Base-by-base conservation (phyloP, 257 asterid species). In the Striga asiatica region DNA sequence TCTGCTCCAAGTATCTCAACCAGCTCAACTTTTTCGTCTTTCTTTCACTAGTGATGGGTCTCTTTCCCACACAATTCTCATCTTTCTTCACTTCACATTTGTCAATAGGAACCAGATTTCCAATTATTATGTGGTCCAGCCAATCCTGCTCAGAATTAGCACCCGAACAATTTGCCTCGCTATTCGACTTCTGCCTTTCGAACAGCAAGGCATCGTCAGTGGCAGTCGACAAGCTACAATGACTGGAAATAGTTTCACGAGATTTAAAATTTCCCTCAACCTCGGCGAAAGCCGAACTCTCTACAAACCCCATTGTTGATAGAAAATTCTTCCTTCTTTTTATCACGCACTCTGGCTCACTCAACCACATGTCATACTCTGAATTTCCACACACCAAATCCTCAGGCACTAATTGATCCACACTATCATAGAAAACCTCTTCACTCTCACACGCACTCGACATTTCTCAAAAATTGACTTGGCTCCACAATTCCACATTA, bases 401-500 rank as follows among this genome's bases (percentile, higher is more conserved):
- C 20, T 54, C 71, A 17, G 25, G 24, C 23, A 2, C 61, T 41
- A 78, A 65, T 20, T 58, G 61, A 17, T 89, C 87, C 3, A 24
- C 48, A 2, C 84, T 22, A 65, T 83, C 96, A 66, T 81, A 83
- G 85, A 85, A 85, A 38, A 65, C 60, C 64, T 83, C 97, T 17
- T 75, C 82, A 47, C 60, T 73, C 66, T 70, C 81, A 59, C 60
- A 61, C 41, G 57, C 60, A 38, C 58, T 69, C 77, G 5, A 71
- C 93, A 88, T 84, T 84, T 23, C 71, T 81, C 75, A 25, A 41
- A 46, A 60, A 29, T 28, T 17, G 12, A 53, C 38, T 25, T 18
- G 41, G 56, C 28, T 12, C 39, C 72, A 65, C 16, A 72, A 62
- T 38, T 31, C 72, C 75, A 71, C 76, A 79, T 71, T 27, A 72